phyloP scores from a whole-genome alignment of 2,329 filamentous ascomycete species.

The Epicoccum nigrum region DNA sequence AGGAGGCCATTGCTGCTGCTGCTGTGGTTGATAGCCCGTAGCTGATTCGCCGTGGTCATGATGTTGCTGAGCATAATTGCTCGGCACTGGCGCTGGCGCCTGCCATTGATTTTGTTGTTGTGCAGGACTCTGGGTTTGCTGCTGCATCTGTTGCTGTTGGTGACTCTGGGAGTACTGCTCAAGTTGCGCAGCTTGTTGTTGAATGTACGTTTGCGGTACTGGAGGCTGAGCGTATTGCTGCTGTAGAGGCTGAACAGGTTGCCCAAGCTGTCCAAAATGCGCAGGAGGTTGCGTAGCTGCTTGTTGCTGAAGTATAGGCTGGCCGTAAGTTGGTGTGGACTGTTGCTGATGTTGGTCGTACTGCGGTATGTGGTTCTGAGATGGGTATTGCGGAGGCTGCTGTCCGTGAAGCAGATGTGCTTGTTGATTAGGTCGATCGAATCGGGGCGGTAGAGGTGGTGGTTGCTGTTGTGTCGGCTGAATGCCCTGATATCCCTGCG shows the following conservation, averaged over 20 bases:
- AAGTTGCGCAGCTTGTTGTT: constrained; percentile 21
- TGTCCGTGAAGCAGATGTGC: constrained; percentile 24
- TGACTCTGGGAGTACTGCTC: constrained; percentile 13
- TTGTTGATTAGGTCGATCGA: constrained; percentile 19
- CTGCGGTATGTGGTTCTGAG: background rate
- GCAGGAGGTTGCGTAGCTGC: constrained; percentile 17
- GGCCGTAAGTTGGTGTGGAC: constrained; percentile 12
- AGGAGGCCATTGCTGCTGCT: constrained; percentile 18
- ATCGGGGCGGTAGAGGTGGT: constrained; percentile 22
- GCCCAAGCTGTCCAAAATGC: constrained; percentile 24
- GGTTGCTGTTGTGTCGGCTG: constrained; percentile 22
- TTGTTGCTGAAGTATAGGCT: constrained; percentile 17
- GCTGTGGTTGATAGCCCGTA: constrained; percentile 14
- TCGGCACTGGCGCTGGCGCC: constrained; percentile 21
- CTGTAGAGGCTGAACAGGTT: constrained; percentile 27
- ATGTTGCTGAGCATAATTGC: constrained; percentile 19
- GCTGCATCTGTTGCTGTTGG: constrained; percentile 18
- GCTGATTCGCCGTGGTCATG: constrained; percentile 9
- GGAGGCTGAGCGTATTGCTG: constrained; percentile 18
- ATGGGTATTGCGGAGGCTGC: constrained; percentile 14
- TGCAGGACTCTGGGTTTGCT: constrained; percentile 10
- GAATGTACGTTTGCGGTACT: constrained; percentile 21
- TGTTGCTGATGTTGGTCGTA: constrained; percentile 11
- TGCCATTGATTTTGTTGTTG: constrained; percentile 32
- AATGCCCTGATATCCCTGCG: constrained; percentile 33